Conservation (phyloP, 805 yeast genomes). For the Yarrowia sp. region DNA sequence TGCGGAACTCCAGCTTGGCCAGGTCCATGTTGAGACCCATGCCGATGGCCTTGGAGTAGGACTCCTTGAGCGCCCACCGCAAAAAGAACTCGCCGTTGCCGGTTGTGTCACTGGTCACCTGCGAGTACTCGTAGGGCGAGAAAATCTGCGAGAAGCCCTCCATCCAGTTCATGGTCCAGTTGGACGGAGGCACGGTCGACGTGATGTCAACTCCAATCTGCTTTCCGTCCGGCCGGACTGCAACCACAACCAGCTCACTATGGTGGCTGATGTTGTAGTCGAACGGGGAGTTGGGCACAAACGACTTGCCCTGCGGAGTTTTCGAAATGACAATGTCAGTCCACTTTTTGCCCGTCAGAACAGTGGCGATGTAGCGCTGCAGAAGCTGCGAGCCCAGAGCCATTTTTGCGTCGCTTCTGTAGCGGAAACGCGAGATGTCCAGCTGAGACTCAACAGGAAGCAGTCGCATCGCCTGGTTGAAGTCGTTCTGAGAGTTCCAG, state of each 20-base stretch:
- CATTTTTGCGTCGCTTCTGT: conserved; percentile 39
- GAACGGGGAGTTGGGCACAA: conserved; percentile 37
- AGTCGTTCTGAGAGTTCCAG: conserved; percentile 42
- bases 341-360: conserved; percentile 33
- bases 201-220: conserved; percentile 53
- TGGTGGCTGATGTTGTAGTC: conserved; percentile 64
- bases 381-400: conserved; percentile 50
- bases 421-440: conserved; percentile 44
- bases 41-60: conserved; percentile 66
- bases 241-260: conserved; percentile 49
- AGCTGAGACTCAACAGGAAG: conserved; percentile 47
- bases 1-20: conserved; percentile 36
- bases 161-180: conserved; percentile 24
- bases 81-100: conserved; percentile 36
- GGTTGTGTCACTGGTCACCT: neutral
- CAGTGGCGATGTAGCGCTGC: conserved; percentile 45
- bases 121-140: neutral
- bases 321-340: conserved; percentile 36
- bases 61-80: conserved; percentile 79
- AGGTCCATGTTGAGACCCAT: conserved; percentile 51
- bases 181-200: conserved; percentile 32
- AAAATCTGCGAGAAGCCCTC: conserved; percentile 16
- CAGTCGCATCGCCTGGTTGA: conserved; percentile 50
- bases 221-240: conserved; percentile 33
- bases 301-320: conserved; percentile 59